Conservation (phyloP, 768 basidiomycete species). For the Amanita pallidorosea region DNA sequence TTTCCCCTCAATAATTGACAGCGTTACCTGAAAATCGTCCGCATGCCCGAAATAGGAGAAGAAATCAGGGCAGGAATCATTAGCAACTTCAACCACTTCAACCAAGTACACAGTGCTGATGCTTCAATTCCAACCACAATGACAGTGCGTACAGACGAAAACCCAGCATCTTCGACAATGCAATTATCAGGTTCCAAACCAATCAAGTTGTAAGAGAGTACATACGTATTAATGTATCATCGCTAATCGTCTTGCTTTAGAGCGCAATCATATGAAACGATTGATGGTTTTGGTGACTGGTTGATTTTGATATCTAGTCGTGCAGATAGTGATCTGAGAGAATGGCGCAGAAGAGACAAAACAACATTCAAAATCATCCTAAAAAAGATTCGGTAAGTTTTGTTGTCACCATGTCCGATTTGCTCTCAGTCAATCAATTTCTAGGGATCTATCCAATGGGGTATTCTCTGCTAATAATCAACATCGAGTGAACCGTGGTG, state of each 20-base stretch:
- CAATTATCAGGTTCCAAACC: not conserved
- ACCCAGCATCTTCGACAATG: not conserved
- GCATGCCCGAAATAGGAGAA: slow-evolving; percentile 6
- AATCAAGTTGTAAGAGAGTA: not conserved
- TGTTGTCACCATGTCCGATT: not conserved
- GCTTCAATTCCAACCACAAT: not conserved
- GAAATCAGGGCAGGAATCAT: slow-evolving; percentile 11
- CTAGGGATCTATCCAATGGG: slow-evolving; percentile 58
- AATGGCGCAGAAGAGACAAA: slow-evolving; percentile 30
- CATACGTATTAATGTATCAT: not conserved
- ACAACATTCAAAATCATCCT: slow-evolving; percentile 42
- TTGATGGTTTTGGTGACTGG: slow-evolving; percentile 57
- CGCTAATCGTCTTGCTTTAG: not conserved
- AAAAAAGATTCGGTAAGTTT: slow-evolving; percentile 56
- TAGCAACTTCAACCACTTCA: not conserved
- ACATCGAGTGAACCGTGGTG: slow-evolving; percentile 38
- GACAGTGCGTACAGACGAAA: not conserved
- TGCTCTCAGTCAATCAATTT: not conserved
- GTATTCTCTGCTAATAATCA: slow-evolving; percentile 64
- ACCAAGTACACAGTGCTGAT: not conserved
- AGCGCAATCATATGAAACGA: slow-evolving; percentile 23
- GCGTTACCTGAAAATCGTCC: slow-evolving; percentile 11
- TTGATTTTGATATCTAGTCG: slow-evolving; percentile 41
- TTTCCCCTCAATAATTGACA: not conserved
- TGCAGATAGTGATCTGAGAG: slow-evolving; percentile 39